phyloP scores from a whole-genome alignment of 176 grass and related monocot species.

The barley (Hordeum vulgare) region MorexV3_pseudomolecules_assembly NC_058521.1:381858236-381858735 shows the following conservation, averaged over 20 bases:
- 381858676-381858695: constrained; percentile 1
- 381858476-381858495: constrained; percentile 12
- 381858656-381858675: neutral
- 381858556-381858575: constrained; percentile 5
- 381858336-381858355: constrained; percentile 5
- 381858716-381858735: constrained; percentile 58
- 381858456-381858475: constrained; percentile 37
- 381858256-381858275: neutral
- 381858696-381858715: constrained; percentile 36
- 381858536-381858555: neutral
- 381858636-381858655: constrained; percentile 1
- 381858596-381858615: neutral
- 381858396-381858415: constrained; percentile 71
- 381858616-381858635: constrained; percentile 8
- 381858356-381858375: constrained; percentile 17
- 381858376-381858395: constrained; percentile 34
- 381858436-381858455: constrained; percentile 81
- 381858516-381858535: neutral
- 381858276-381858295: neutral
- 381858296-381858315: neutral
- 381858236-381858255: neutral
- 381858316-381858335: neutral
- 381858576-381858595: neutral
- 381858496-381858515: constrained; percentile 9
- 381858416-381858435: constrained; percentile 79